A percentile compares a stretch with the other conserved stretches of the same genome.
Evolutionary conservation across 176 grass and related monocot genomes (phyloP).

Genomic region (Pontederia paniculata): DNA sequence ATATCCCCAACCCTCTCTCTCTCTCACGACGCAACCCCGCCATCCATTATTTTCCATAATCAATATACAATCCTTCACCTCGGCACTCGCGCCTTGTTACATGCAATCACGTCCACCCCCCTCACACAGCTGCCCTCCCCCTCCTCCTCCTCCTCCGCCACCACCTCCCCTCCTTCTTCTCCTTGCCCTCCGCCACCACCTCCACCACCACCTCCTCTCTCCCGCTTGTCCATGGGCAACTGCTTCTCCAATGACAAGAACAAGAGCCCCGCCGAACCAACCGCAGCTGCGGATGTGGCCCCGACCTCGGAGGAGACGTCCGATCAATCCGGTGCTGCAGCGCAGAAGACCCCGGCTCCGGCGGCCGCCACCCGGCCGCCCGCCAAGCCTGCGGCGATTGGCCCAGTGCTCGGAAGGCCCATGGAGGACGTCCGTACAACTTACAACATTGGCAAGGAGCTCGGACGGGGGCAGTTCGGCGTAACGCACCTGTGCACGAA

Average conservation of each 20-base stretch:
- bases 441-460: slow-evolving; percentile 79
- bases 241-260: not conserved
- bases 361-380: not conserved
- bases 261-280: not conserved
- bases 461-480: slow-evolving; percentile 84
- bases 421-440: slow-evolving; percentile 44
- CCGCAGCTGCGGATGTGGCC: not conserved
- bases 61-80: too few relatives aligned
- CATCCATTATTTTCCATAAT: too few relatives aligned
- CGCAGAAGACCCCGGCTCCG: not conserved
- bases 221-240: slow-evolving; percentile 5
- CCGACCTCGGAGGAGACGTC: not conserved
- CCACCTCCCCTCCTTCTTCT: not conserved
- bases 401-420: not conserved
- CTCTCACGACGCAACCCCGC: not conserved
- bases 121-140: not conserved
- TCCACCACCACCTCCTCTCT: too few relatives aligned
- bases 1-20: not conserved
- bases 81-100: too few relatives aligned
- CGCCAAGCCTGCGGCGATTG: not conserved
- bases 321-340: not conserved
- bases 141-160: not conserved
- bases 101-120: too few relatives aligned
- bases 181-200: not conserved
- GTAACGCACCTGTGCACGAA: slow-evolving; percentile 82